Conservation (phyloP, 2,329 filamentous ascomycete genomes). For the Biscogniauxia sp. region DNA sequence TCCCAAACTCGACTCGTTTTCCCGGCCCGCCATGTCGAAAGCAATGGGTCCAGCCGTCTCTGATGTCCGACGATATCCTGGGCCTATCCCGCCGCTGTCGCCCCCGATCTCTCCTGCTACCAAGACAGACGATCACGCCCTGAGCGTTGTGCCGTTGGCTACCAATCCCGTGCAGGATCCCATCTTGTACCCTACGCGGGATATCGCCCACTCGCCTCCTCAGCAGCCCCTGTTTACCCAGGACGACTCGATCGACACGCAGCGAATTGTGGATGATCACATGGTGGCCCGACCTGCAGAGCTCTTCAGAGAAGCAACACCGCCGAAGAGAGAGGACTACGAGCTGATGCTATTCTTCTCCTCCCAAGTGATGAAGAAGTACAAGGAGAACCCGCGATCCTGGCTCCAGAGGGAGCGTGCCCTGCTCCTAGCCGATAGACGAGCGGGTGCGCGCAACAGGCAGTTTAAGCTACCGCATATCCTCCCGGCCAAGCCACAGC, state of each 20-base stretch:
- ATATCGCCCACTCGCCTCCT: constrained; percentile 39
- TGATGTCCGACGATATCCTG: constrained; percentile 32
- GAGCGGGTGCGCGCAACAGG: constrained; percentile 39
- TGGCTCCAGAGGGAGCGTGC: constrained; percentile 53
- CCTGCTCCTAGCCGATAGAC: constrained; percentile 47
- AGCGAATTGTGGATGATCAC: constrained; percentile 50
- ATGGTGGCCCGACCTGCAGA: constrained; percentile 42
- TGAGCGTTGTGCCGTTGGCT: constrained; percentile 28
- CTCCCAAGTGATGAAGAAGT: constrained; percentile 50
- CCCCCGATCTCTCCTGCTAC: constrained; percentile 57
- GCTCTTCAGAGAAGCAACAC: constrained; percentile 43
- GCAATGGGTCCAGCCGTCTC: constrained; percentile 26
- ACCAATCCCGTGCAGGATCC: constrained; percentile 48
- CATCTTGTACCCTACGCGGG: constrained; percentile 54
- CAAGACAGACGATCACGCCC: constrained; percentile 35
- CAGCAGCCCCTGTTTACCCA: constrained; percentile 51
- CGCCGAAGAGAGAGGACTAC: constrained; percentile 54
- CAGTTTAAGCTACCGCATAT: constrained; percentile 37
- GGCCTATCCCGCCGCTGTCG: constrained; percentile 47
- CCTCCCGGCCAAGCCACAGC: constrained; percentile 41
- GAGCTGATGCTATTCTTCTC: constrained; percentile 51
- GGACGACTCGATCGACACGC: constrained; percentile 40
- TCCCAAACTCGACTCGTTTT: constrained; percentile 53
- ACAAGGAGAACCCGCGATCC: constrained; percentile 39
- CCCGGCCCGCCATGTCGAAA: constrained; percentile 27